These are phyloP conservation scores for Hansfordia pulvinata DNA, from an alignment of 2,329 filamentous ascomycete species.

Conservation along the genomic window DNA sequence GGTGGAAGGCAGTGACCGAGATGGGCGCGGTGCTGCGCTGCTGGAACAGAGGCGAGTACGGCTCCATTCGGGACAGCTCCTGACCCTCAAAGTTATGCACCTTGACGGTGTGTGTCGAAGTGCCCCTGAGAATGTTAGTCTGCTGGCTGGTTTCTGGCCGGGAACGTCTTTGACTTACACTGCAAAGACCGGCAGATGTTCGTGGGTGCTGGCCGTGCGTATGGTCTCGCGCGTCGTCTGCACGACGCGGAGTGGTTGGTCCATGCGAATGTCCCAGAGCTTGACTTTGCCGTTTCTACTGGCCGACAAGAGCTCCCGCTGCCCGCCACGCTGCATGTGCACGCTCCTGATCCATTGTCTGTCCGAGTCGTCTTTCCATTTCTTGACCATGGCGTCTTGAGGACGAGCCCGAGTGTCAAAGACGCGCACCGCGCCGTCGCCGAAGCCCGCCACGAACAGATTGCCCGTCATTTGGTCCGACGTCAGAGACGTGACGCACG, in stretches of 20 bases:
- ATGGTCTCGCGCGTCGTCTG: slow-evolving; percentile 65
- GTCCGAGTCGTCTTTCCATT: slow-evolving; percentile 81
- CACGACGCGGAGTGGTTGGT: slow-evolving; percentile 60
- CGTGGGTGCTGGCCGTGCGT: slow-evolving; percentile 80
- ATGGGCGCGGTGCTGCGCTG: slow-evolving; percentile 73
- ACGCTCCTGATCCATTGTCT: slow-evolving; percentile 92
- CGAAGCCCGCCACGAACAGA: slow-evolving; percentile 90
- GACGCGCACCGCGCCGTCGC: slow-evolving; percentile 84
- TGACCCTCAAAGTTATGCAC: slow-evolving; percentile 80
- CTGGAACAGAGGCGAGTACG: slow-evolving; percentile 78
- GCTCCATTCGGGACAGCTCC: slow-evolving; percentile 72
- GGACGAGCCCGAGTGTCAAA: slow-evolving; percentile 81
- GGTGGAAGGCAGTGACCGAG: slow-evolving; percentile 84
- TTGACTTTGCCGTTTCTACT: slow-evolving; percentile 88
- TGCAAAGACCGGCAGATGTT: slow-evolving; percentile 92
- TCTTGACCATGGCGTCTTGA: slow-evolving; percentile 84
- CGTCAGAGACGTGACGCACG: slow-evolving; percentile 89
- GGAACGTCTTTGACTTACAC: too few species aligned
- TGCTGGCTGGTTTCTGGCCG: not conserved
- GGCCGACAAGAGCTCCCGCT: slow-evolving; percentile 80
- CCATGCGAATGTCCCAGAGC: slow-evolving; percentile 91
- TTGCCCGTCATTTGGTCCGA: slow-evolving; percentile 97
- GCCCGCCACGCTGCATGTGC: slow-evolving; percentile 90
- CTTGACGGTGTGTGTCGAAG: slow-evolving; percentile 76
- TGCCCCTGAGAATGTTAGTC: slow-evolving; percentile 46